Evolutionary conservation across 257 asterid species (phyloP).

Genomic region (Solanum boliviense): DNA sequence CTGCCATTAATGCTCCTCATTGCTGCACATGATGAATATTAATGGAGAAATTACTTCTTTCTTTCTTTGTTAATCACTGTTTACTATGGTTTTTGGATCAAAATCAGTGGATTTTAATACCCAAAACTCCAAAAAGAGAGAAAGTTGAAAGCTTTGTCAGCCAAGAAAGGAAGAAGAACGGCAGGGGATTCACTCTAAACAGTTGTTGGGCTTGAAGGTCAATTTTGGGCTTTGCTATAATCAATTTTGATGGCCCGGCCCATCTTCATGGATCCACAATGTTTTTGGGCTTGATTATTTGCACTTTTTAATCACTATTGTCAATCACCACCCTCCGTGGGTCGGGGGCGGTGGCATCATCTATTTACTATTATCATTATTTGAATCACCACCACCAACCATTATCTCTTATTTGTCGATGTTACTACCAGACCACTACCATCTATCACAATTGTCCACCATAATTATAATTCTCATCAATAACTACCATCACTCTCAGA

Average conservation of each 20-base stretch:
- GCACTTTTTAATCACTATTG: not conserved
- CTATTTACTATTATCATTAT: not conserved
- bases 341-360: not conserved
- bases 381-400: not conserved
- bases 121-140: not conserved
- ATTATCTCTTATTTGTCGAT: not conserved
- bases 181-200: not conserved
- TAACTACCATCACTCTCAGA: not conserved
- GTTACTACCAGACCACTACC: not conserved
- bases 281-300: not conserved
- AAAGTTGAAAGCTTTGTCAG: not conserved
- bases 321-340: not conserved
- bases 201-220: not conserved
- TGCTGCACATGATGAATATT: not conserved
- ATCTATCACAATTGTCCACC: not conserved
- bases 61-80: not conserved
- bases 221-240: not conserved
- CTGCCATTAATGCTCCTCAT: not conserved
- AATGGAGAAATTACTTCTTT: not conserved
- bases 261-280: not conserved
- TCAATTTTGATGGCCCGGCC: not conserved
- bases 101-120: not conserved
- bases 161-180: not conserved
- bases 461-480: not conserved
- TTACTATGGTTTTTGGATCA: not conserved